phyloP scores from a whole-genome alignment of 73 alveolate species.

The Paramecium biaurelia region DNA sequence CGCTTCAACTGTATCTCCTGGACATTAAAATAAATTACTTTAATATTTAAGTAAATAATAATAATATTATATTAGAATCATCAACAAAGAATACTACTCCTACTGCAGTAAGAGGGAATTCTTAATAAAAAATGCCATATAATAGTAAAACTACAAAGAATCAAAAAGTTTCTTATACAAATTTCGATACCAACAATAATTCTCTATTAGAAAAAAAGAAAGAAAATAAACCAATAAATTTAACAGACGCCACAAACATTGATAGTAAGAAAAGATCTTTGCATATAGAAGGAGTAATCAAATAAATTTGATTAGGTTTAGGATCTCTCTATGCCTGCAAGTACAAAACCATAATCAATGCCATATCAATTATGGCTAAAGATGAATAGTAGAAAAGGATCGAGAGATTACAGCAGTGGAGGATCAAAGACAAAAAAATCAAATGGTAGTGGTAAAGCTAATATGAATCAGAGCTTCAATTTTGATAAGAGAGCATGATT shows the following conservation, averaged over 20 bases:
- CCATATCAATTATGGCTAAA: constrained; percentile 48
- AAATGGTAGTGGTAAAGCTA: background rate
- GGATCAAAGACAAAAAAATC: background rate
- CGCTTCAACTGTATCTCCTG: background rate
- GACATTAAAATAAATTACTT: background rate
- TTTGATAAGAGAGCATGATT: constrained; percentile 6
- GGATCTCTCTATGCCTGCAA: background rate
- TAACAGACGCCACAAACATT: background rate
- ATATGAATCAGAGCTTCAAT: background rate
- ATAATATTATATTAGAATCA: background rate
- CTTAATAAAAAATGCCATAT: constrained; percentile 27
- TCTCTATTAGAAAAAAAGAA: background rate
- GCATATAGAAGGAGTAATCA: background rate
- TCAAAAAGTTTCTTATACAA: background rate
- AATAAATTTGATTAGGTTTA: background rate
- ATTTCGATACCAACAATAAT: background rate
- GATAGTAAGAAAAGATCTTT: background rate
- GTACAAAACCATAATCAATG: constrained; percentile 7
- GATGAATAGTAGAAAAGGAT: background rate
- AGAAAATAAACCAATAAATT: background rate
- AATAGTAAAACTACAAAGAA: background rate
- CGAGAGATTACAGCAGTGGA: constrained; percentile 25
- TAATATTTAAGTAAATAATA: background rate
- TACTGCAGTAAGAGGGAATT: constrained; percentile 46
- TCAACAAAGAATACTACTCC: background rate